Conservation (phyloP, 2,329 filamentous ascomycete species). For the Didymella pinodella region DNA sequence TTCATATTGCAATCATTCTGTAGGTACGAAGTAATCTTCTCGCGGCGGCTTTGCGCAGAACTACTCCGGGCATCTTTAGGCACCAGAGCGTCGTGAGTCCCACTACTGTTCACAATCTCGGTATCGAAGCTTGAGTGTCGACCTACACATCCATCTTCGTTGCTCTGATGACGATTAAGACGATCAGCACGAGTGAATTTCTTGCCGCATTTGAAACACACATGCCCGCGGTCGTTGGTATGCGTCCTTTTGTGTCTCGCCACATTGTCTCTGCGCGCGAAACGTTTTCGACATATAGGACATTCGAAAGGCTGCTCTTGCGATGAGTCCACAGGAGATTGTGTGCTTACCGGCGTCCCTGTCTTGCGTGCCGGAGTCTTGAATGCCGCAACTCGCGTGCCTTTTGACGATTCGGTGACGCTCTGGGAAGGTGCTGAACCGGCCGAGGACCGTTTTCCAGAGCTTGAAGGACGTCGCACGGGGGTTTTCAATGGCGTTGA, state of each 20-base stretch:
- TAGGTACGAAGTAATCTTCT: not conserved
- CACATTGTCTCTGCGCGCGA: constrained; percentile 90
- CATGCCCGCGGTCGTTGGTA: constrained; percentile 93
- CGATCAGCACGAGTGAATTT: constrained; percentile 96
- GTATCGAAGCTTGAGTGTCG: constrained; percentile 84
- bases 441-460: not conserved
- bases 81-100: not conserved
- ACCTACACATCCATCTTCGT: constrained; percentile 92
- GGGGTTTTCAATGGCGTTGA: constrained; percentile 9
- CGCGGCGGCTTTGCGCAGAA: not conserved
- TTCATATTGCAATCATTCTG: not conserved
- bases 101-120: constrained; percentile 63
- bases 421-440: not conserved
- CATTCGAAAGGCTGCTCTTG: constrained; percentile 98
- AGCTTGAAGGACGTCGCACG: constrained; percentile 17
- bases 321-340: not conserved
- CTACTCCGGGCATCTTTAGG: not conserved
- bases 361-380: constrained; percentile 16
- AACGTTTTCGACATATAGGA: constrained; percentile 83
- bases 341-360: not conserved
- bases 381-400: not conserved
- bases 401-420: not conserved
- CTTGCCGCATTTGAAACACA: constrained; percentile 92
- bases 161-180: constrained; percentile 92
- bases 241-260: constrained; percentile 97